These are phyloP conservation scores for Paraphoma chrysanthemicola DNA, from an alignment of 2,329 filamentous ascomycete species.

Conservation along the genomic window DNA sequence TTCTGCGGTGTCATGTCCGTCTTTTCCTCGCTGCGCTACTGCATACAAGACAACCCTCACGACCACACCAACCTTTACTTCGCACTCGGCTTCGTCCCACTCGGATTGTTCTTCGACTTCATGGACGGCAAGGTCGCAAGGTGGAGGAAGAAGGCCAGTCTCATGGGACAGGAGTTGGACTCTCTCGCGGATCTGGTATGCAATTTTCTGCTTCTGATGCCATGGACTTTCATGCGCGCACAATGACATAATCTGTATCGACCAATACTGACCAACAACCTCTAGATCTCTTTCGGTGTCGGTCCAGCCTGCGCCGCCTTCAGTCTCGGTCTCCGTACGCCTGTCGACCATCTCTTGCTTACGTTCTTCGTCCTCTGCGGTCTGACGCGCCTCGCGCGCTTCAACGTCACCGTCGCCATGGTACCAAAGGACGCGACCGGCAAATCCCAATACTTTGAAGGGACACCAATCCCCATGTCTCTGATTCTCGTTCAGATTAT, in stretches of 20 bases:
- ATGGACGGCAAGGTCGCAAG: conserved; percentile 96
- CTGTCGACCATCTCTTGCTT: conserved; percentile 80
- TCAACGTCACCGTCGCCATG: conserved; percentile 92
- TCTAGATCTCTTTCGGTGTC: conserved; percentile 91
- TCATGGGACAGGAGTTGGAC: conserved; percentile 98
- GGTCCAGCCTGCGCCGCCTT: conserved; percentile 88
- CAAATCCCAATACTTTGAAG: conserved; percentile 96
- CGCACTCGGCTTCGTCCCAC: conserved; percentile 85
- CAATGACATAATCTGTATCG: neutral
- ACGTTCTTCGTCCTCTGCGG: conserved; percentile 94
- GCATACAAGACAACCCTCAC: conserved; percentile 70
- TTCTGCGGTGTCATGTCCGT: conserved; percentile 94
- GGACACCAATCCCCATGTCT: conserved; percentile 92
- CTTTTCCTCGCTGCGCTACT: conserved; percentile 94
- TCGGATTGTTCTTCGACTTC: conserved; percentile 91
- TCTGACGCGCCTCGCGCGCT: conserved; percentile 89
- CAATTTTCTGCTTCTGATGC: neutral
- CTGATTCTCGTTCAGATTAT: conserved; percentile 81
- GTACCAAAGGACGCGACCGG: conserved; percentile 91
- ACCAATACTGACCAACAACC: neutral
- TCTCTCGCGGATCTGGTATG: conserved; percentile 91
- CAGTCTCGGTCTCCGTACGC: conserved; percentile 84
- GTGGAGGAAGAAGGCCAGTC: conserved; percentile 94
- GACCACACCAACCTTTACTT: conserved; percentile 76
- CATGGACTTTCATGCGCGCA: neutral